Evolutionary conservation across 768 basidiomycete genomes (phyloP).

Genomic region (Mycena epipterygia): DNA sequence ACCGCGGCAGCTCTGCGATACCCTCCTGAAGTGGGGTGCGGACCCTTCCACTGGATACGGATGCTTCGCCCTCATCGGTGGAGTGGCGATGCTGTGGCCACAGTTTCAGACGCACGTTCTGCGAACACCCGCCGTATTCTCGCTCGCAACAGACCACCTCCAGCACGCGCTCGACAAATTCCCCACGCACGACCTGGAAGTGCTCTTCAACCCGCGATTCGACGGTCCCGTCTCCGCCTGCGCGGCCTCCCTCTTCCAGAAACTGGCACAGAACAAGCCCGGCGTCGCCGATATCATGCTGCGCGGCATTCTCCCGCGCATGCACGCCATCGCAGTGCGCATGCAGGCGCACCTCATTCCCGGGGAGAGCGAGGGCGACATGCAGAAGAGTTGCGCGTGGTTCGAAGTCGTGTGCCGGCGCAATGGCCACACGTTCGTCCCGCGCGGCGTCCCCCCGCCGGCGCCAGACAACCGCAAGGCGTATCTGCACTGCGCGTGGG

Average conservation of each 20-base stretch:
- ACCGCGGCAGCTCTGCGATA: not conserved
- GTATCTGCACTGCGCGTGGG: not conserved
- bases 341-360: not conserved
- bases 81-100: not conserved
- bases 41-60: not conserved
- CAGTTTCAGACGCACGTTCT: not conserved
- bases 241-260: not conserved
- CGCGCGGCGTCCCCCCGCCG: not conserved
- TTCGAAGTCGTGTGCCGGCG: not conserved
- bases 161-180: not conserved
- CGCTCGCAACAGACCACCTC: slow-evolving; percentile 10
- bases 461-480: not conserved
- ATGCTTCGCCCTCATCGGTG: slow-evolving; percentile 1
- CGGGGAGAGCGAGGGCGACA: not conserved
- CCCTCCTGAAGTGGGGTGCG: not conserved
- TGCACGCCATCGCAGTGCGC: not conserved
- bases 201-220: not conserved
- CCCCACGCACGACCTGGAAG: not conserved
- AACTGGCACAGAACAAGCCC: not conserved
- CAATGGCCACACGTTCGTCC: not conserved
- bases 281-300: not conserved
- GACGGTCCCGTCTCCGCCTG: not conserved
- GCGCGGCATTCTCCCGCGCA: not conserved
- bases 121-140: not conserved
- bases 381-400: not conserved